Percentiles rank a stretch among this genome's conserved stretches.
Conservation (phyloP, 2,329 filamentous ascomycete genomes). For the Phoma sp. region DNA sequence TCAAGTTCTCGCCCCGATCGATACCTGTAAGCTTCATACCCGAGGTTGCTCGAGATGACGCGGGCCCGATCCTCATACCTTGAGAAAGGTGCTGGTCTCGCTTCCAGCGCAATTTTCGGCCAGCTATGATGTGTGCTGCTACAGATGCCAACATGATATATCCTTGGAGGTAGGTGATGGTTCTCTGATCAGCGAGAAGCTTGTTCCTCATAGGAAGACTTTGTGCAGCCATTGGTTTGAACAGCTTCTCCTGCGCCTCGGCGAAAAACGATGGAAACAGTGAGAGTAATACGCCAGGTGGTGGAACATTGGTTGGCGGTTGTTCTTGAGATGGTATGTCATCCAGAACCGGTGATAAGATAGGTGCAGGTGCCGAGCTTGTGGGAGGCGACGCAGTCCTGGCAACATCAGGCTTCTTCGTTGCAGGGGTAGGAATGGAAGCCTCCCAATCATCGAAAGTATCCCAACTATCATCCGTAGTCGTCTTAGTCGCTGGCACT, state of each 20-base stretch:
- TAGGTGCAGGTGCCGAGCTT: conserved; percentile 18
- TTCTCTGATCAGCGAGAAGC: conserved; percentile 67
- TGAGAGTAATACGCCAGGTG: conserved; percentile 81
- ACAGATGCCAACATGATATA: conserved; percentile 70
- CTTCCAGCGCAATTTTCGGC: conserved; percentile 87
- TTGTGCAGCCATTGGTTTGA: conserved; percentile 68
- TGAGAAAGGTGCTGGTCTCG: conserved; percentile 84
- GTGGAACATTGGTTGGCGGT: conserved; percentile 86
- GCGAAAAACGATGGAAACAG: conserved; percentile 75
- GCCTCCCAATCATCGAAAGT: conserved; percentile 53
- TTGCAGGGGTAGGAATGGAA: conserved; percentile 31
- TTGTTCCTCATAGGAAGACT: conserved; percentile 64
- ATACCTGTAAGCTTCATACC: conserved; percentile 91
- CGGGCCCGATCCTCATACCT: conserved; percentile 82
- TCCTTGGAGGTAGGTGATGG: conserved; percentile 66
- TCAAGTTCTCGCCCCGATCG: conserved; percentile 79
- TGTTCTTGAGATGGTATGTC: conserved; percentile 39
- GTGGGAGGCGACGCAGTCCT: conserved; percentile 2
- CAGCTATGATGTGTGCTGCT: conserved; percentile 80
- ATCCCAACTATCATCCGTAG: conserved; percentile 51
- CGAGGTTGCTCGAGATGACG: conserved; percentile 69
- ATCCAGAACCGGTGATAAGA: conserved; percentile 28
- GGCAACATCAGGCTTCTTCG: conserved; percentile 7
- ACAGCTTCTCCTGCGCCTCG: conserved; percentile 67
- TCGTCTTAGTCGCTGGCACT: conserved; percentile 7